Evolutionary conservation across 768 basidiomycete species (phyloP).

Genomic region (Daedalea quercina): DNA sequence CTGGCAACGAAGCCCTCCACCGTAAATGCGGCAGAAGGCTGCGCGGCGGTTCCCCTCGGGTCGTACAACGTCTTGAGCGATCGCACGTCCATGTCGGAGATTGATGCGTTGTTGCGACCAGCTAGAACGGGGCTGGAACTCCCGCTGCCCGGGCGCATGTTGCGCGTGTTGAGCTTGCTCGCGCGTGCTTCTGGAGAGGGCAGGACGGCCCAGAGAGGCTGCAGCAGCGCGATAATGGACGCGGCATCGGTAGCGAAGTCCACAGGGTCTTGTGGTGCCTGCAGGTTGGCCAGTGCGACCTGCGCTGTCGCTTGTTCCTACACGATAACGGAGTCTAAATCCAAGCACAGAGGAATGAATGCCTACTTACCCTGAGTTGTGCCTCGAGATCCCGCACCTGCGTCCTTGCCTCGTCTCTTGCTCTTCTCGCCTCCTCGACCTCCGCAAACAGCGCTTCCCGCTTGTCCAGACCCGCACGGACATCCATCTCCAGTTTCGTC

Average conservation of each 20-base stretch:
- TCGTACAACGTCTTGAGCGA: constrained; percentile 80
- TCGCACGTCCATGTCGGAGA: constrained; percentile 82
- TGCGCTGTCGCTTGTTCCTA: constrained; percentile 4
- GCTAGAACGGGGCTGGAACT: constrained; percentile 20
- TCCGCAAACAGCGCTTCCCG: constrained; percentile 14
- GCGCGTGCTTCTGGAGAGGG: constrained; percentile 83
- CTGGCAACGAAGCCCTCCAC: constrained; percentile 72
- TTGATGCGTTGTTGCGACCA: constrained; percentile 38
- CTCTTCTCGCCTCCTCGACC: constrained; percentile 15
- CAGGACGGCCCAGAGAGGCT: constrained; percentile 72
- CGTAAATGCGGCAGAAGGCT: constrained; percentile 37
- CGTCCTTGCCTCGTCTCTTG: constrained; percentile 20
- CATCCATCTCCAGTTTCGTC: constrained; percentile 15
- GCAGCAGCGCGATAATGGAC: constrained; percentile 54
- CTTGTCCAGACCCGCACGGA: constrained; percentile 14
- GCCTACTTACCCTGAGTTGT: constrained; percentile 46
- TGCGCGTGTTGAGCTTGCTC: constrained; percentile 46
- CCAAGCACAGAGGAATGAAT: too few relatives aligned
- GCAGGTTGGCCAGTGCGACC: constrained; percentile 4
- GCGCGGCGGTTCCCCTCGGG: constrained; percentile 13
- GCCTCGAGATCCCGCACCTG: constrained; percentile 25
- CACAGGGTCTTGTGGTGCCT: constrained; percentile 14
- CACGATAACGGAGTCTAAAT: background rate
- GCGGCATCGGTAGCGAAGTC: constrained; percentile 38
- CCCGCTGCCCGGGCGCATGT: constrained; percentile 35